Evolutionary conservation across 148 eudicot species (phyloP).

Genomic region (Pouteria glomerata): DNA sequence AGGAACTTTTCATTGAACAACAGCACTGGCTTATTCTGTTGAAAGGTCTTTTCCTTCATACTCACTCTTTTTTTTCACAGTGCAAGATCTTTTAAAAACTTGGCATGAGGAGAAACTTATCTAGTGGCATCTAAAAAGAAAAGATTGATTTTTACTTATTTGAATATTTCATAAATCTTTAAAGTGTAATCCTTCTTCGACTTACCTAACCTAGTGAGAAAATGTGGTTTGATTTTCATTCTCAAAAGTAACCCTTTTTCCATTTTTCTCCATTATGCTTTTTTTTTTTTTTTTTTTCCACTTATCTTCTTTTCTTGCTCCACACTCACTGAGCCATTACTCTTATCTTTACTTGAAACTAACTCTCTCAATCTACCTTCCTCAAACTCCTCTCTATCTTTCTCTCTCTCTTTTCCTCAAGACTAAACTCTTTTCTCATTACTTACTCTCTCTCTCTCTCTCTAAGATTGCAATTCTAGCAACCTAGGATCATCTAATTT

Average conservation of each 20-base stretch:
- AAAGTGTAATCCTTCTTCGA: neutral
- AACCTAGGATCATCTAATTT: no score
- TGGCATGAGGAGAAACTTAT: neutral
- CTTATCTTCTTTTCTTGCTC: no score
- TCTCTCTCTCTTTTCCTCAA: no score
- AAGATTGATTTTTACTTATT: neutral
- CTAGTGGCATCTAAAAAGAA: neutral
- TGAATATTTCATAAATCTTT: neutral
- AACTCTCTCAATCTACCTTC: no score
- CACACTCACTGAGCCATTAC: no score
- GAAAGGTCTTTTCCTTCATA: neutral
- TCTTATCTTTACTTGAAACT: no score
- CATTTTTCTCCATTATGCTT: neutral
- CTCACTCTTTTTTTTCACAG: neutral
- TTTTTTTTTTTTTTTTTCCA: neutral
- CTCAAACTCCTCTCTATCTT: no score
- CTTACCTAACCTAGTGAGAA: neutral
- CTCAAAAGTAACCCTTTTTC: neutral
- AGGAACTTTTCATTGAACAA: neutral
- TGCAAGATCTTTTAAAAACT: neutral
- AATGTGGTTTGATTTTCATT: neutral
- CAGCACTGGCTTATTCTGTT: neutral
- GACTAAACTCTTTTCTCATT: no score
- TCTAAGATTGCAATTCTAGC: no score
- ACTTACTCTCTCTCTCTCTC: no score